Base-by-base conservation (phyloP, 23 red algal species). In the Gracilaria domingensis region DNA sequence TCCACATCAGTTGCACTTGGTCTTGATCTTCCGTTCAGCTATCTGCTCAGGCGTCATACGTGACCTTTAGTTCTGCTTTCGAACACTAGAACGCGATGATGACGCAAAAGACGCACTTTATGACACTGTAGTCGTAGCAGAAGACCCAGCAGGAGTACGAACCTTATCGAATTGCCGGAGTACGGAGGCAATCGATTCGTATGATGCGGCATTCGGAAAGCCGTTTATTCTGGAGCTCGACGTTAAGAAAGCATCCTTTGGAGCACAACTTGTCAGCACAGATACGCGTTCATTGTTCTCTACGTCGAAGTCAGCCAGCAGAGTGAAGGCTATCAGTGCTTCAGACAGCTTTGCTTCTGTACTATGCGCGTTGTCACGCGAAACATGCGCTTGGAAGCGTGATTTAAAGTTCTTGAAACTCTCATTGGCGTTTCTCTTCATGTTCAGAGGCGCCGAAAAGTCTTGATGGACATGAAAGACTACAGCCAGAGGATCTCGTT, bases 381-480 rank as follows among this genome's bases (percentile, higher is more conserved):
- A 80, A 5, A 80, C 29, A 17, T 42, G 45, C 28, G 75, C 75
- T 17, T 54, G 32, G 37, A 48, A 54, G 17, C 75, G 35, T 8
- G 20, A 37, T 25, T 50, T 42, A 23, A 80, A 80, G 75, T 53
- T 45, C 29, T 45, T 45, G 0, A 80, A 48, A 18, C 17, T n/a
- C 0, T 80, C 75, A 45, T 53, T 80, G 23, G 14, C 7, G 6
- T 25, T 25, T 0, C 75, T 11, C n/a, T 18, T 80, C 4, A 42
- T 53, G 12, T 45, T 0, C 44, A 54, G 14, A 32, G 0, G 44
- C 21, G 39, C 5, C 53, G 8, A 58, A 23, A 80, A 54, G 13
- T 53, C 45, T 13, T 80, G 44, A 80, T 49, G 59, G 17, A 53
- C 45, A 13, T 88, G 69, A 11, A 69, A 88, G 16, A 77, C 71